Conservation (phyloP, 192 early-diverging fungal species). For the Backusella morwellensis region DNA sequence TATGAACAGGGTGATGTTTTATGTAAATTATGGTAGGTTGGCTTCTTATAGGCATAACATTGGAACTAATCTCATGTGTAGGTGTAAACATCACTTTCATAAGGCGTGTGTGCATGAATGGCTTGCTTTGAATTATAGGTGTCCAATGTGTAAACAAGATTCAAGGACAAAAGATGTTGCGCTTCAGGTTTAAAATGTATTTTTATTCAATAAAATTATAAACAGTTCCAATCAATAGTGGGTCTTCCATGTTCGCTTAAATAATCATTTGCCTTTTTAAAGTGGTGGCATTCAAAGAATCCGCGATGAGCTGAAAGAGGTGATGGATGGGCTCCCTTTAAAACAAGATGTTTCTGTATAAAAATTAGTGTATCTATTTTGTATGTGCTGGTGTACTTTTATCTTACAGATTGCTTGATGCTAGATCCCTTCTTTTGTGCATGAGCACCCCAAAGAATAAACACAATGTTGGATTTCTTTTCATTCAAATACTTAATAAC, state of each 20-base stretch:
- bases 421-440: slow-evolving; percentile 81
- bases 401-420: slow-evolving; percentile 55
- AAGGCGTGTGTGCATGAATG: slow-evolving; percentile 81
- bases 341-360: slow-evolving; percentile 73
- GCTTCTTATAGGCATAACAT: not conserved
- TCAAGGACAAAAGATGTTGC: slow-evolving; percentile 37
- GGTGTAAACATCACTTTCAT: slow-evolving; percentile 78
- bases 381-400: not conserved
- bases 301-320: slow-evolving; percentile 85
- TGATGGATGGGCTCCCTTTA: slow-evolving; percentile 87
- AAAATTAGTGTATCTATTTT: not conserved
- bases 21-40: slow-evolving; percentile 53
- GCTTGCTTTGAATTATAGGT: slow-evolving; percentile 70
- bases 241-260: slow-evolving; percentile 55
- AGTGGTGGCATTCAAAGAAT: slow-evolving; percentile 86
- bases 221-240: slow-evolving; percentile 68
- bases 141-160: slow-evolving; percentile 75
- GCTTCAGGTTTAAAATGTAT: not conserved
- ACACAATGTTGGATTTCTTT: slow-evolving; percentile 66
- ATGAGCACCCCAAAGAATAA: slow-evolving; percentile 91
- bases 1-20: slow-evolving; percentile 78
- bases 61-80: not conserved
- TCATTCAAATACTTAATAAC: slow-evolving; percentile 73
- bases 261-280: slow-evolving; percentile 86
- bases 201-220: slow-evolving; percentile 15